Evolutionary conservation across 2,329 filamentous ascomycete genomes (phyloP), one percentile per base, ranked within the genome.

Genomic region (Clarireedia sp.): DNA sequence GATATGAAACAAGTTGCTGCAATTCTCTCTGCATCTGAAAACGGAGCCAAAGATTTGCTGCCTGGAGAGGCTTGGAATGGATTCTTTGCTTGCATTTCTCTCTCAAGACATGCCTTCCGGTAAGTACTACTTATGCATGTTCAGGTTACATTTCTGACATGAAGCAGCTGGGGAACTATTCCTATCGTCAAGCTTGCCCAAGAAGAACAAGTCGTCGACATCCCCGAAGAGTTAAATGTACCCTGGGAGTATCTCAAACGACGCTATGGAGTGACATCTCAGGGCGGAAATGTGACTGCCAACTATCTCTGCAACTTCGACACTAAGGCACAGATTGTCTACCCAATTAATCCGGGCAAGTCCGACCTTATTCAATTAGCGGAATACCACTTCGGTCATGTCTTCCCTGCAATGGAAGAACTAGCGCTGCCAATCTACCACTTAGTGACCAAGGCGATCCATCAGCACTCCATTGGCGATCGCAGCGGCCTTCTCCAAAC

Each of bases 111-210:
- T 51, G 68, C 67, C 1, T 72, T 69, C 55, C 62, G 63, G 63
- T 65, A 43, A 61, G 41, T 51, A 45, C 19, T 36, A 21, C 19
- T 14, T 6, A 51, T 45, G 29, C 8, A 46, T 12, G 6, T 23
- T 19, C 24, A 36, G 7, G 26, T 40, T 24, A 23, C 16, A 24
- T 16, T 33, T 16, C 9, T 55, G 51, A 55, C 47, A 37, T 14
- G 17, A 14, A 17, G 10, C 38, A 62, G 70, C 51, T 72, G 69
- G 68, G 69, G 57, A 16, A 69, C 64, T 6, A 65, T 70, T 16
- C 70, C 70, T 1, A 65, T 69, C 7, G 69, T 72, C 14, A 63
- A 61, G 16, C 58, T 67, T 10, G 70, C 68, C 21, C 70, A 72
- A 58, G 51, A 65, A 24, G 70, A 71, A 56, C 61, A 59, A 8